phyloP scores from a whole-genome alignment of 306 rosid species.

The Cucurbita pepo region DNA sequence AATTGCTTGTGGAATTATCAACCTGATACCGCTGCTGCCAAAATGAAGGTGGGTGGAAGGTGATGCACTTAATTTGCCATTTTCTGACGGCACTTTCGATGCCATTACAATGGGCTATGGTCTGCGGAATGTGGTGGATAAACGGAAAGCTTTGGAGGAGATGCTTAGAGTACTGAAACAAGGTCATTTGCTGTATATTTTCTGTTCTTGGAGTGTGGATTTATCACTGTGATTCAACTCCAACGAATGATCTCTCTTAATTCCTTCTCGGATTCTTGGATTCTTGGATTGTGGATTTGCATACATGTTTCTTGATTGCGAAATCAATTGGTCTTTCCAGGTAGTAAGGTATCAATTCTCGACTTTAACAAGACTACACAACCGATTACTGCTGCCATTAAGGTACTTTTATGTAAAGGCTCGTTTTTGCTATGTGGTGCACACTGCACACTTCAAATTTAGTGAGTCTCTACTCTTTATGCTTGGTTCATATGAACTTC shows the following conservation, averaged over 20 bases:
- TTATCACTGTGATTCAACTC: background rate
- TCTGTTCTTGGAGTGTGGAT: background rate
- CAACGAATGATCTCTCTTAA: background rate
- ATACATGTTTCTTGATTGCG: background rate
- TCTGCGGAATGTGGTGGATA: slow-evolving; percentile 70
- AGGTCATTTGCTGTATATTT: slow-evolving; percentile 23
- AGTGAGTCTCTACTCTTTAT: background rate
- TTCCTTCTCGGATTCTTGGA: background rate
- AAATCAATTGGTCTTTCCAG: slow-evolving; percentile 24
- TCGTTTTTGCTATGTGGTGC: background rate
- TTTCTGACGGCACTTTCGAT: slow-evolving; percentile 52
- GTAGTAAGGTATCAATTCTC: slow-evolving; percentile 50
- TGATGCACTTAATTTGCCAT: slow-evolving; percentile 83
- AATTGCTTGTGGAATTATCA: background rate
- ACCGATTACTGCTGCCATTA: slow-evolving; percentile 25
- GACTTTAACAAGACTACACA: slow-evolving; percentile 71
- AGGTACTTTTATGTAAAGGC: slow-evolving; percentile 25
- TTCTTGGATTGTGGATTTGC: background rate
- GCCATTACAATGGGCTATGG: slow-evolving; percentile 89
- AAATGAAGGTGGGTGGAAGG: slow-evolving; percentile 78
- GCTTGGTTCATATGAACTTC: background rate
- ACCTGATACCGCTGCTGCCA: background rate
- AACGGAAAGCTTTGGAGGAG: slow-evolving; percentile 54
- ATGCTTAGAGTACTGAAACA: slow-evolving; percentile 54
- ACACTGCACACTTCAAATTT: background rate